Conservation (phyloP, 371 early-diverging fungal genomes). For the Mucor velutinosus region DNA sequence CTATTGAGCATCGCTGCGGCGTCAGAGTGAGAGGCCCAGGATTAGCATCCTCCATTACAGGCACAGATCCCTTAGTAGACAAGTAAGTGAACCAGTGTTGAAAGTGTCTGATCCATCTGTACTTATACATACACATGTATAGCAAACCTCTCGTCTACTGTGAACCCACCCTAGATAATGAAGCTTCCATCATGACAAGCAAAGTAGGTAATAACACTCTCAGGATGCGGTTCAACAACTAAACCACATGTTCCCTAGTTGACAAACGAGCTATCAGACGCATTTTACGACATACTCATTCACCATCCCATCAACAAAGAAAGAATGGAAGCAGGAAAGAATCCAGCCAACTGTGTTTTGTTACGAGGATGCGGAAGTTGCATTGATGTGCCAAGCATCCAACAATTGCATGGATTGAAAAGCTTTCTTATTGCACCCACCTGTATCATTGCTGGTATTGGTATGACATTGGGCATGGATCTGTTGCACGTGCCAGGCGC, state of each 20-base stretch:
- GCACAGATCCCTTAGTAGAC: constrained; percentile 61
- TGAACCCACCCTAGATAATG: constrained; percentile 35
- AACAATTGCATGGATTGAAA: constrained; percentile 40
- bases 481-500: constrained; percentile 47
- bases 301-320: constrained; percentile 49
- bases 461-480: constrained; percentile 53
- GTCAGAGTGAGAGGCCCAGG: constrained; percentile 52
- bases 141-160: constrained; percentile 44
- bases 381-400: constrained; percentile 48
- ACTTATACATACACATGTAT: not conserved
- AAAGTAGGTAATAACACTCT: constrained; percentile 21
- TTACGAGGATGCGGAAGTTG: constrained; percentile 52
- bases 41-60: constrained; percentile 50
- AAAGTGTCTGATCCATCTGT: not conserved
- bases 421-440: constrained; percentile 60
- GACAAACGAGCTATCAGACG: constrained; percentile 48
- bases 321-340: constrained; percentile 33
- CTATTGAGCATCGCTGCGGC: constrained; percentile 53
- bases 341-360: constrained; percentile 52
- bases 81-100: constrained; percentile 39
- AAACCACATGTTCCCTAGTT: constrained; percentile 19
- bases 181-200: constrained; percentile 47
- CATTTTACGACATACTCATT: constrained; percentile 28
- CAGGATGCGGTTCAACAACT: not conserved
- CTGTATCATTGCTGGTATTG: constrained; percentile 59